A percentile compares a stretch with the other conserved stretches of the same genome.
phyloP scores from a whole-genome alignment of 1,284 basidiomycete genomes.

The Porogramme epimiltina region DNA sequence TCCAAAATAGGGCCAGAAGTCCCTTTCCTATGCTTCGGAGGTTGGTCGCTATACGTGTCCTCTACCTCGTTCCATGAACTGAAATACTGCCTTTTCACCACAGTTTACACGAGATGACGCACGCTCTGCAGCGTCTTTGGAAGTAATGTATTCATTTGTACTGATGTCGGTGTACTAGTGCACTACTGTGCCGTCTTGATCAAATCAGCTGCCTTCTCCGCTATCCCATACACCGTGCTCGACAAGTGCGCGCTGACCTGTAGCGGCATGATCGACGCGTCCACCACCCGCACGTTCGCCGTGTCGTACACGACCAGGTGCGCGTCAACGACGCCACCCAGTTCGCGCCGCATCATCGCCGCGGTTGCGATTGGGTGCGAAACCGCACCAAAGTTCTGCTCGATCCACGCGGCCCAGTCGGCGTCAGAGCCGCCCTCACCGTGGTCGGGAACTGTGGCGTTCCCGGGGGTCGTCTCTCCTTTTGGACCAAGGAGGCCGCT shows the following conservation, averaged over 20 bases:
- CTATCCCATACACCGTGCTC: conserved; percentile 30
- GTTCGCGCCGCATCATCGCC: conserved; percentile 58
- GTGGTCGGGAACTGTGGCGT: conserved; percentile 37
- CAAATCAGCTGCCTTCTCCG: conserved; percentile 34
- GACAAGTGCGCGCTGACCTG: conserved; percentile 30
- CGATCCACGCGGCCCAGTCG: conserved; percentile 48
- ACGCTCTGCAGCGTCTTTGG: too few relatives aligned
- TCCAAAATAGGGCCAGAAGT: too few relatives aligned
- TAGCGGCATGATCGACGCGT: conserved; percentile 32
- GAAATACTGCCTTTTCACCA: too few relatives aligned
- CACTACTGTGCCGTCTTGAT: conserved; percentile 26
- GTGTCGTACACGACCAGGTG: conserved; percentile 36
- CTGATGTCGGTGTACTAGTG: too few relatives aligned
- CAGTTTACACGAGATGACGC: too few relatives aligned
- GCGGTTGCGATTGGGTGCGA: conserved; percentile 62
- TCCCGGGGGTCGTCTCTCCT: conserved; percentile 45
- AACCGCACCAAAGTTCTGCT: conserved; percentile 44
- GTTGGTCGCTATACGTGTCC: too few relatives aligned
- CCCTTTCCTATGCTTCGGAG: too few relatives aligned
- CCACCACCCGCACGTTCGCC: conserved; percentile 34
- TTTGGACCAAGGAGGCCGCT: conserved; percentile 10
- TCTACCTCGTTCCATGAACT: too few relatives aligned
- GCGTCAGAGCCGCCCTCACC: conserved; percentile 43
- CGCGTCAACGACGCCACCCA: conserved; percentile 51
- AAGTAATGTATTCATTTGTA: too few relatives aligned